phyloP scores from a whole-genome alignment of 306 rosid genomes.

The Cicer cuneatum region DNA sequence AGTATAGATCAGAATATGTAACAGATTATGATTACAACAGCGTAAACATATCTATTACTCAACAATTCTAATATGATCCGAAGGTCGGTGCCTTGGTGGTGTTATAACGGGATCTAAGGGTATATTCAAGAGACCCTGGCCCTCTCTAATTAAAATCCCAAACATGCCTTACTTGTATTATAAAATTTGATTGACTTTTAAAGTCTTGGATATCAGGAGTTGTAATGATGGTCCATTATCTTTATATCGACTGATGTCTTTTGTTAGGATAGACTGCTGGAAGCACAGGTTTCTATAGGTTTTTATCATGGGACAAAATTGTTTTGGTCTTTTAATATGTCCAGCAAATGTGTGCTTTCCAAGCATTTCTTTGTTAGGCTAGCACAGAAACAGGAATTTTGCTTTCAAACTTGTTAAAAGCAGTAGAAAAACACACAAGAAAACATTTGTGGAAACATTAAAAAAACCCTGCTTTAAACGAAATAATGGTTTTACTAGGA shows the following conservation, averaged over 20 bases:
- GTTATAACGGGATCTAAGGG: background rate
- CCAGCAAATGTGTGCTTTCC: background rate
- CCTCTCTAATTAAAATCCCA: background rate
- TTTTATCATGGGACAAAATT: background rate
- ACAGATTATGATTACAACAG: background rate
- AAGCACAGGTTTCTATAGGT: conserved; percentile 28
- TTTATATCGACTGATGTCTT: conserved; percentile 24
- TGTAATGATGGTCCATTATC: background rate
- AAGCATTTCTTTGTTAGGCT: conserved; percentile 2
- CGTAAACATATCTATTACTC: background rate
- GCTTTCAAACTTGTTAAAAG: conserved; percentile 13
- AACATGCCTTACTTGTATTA: background rate
- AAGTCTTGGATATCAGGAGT: conserved; percentile 1
- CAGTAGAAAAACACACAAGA: background rate
- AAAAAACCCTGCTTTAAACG: conserved; percentile 18
- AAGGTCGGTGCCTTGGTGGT: background rate
- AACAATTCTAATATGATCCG: background rate
- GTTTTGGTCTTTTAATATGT: conserved; percentile 22
- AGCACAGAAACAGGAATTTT: conserved; percentile 9
- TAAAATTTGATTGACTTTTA: conserved; percentile 17
- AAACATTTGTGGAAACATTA: background rate
- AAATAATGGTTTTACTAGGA: conserved; percentile 2
- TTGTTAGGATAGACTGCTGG: conserved; percentile 21
- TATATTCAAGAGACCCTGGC: background rate
- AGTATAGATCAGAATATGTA: background rate